These are phyloP conservation scores for Neofusicoccum parvum DNA, from an alignment of 2,329 filamentous ascomycete genomes.

Conservation along the genomic window DNA sequence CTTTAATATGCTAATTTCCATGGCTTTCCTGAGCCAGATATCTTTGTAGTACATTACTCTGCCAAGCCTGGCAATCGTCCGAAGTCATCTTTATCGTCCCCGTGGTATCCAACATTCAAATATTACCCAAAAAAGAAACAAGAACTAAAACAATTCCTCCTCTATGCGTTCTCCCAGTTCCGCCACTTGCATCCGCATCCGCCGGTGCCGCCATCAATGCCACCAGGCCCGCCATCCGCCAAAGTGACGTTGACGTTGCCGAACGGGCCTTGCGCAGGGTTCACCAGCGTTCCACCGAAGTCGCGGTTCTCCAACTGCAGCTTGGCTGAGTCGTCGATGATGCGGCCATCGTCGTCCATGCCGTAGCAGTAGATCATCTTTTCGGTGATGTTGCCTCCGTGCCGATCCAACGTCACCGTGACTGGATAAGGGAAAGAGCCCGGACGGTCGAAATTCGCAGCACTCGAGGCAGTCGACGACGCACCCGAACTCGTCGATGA, in stretches of 20 bases:
- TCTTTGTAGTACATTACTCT: slow-evolving; percentile 8
- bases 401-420: slow-evolving; percentile 61
- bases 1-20: not conserved
- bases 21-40: slow-evolving; percentile 2
- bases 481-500: slow-evolving; percentile 31
- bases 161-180: slow-evolving; percentile 47
- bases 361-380: slow-evolving; percentile 65
- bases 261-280: slow-evolving; percentile 52
- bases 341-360: slow-evolving; percentile 51
- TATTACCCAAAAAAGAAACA: not conserved
- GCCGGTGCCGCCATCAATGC: slow-evolving; percentile 62
- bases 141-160: not conserved
- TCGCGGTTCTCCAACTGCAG: slow-evolving; percentile 57
- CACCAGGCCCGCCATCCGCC: slow-evolving; percentile 36
- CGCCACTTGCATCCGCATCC: slow-evolving; percentile 64
- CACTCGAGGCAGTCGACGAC: slow-evolving; percentile 37
- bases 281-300: slow-evolving; percentile 54
- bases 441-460: slow-evolving; percentile 53
- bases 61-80: slow-evolving; percentile 8
- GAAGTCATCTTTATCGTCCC: not conserved
- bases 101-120: slow-evolving; percentile 12
- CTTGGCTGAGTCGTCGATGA: slow-evolving; percentile 47
- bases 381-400: slow-evolving; percentile 55
- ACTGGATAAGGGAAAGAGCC: slow-evolving; percentile 65
- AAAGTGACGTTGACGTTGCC: slow-evolving; percentile 31